Evolutionary conservation across 352 stramenopile genomes (phyloP).

Genomic region (Pythium aristosporum): DNA sequence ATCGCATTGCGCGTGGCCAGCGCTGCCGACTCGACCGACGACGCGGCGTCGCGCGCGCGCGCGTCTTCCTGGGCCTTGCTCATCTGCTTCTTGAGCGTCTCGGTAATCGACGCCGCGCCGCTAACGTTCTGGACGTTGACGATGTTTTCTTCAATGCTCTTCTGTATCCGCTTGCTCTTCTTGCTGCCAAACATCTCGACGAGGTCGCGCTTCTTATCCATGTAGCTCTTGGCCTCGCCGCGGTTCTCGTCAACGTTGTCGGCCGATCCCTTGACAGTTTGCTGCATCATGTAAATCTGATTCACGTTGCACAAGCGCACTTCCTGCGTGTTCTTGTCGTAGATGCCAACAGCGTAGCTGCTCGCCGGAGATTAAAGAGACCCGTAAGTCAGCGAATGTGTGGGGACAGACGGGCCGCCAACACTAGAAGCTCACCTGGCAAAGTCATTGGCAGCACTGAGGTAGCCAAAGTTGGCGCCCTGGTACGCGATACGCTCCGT

Average conservation of each 20-base stretch:
- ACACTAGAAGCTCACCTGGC: constrained; percentile 31
- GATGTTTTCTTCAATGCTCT: constrained; percentile 81
- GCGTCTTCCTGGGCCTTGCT: constrained; percentile 52
- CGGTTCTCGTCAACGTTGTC: constrained; percentile 72
- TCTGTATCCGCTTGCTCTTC: constrained; percentile 84
- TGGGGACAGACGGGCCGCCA: neutral
- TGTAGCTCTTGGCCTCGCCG: constrained; percentile 55
- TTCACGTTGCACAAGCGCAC: constrained; percentile 77
- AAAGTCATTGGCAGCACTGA: constrained; percentile 66
- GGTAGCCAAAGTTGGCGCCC: constrained; percentile 84
- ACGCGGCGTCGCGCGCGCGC: constrained; percentile 49
- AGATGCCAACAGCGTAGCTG: constrained; percentile 74
- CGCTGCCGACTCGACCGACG: constrained; percentile 51
- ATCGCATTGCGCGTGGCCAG: constrained; percentile 66
- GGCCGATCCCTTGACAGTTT: constrained; percentile 66
- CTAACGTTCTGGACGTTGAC: constrained; percentile 77
- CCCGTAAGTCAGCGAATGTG: neutral
- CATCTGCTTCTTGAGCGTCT: constrained; percentile 80
- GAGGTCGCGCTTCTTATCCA: constrained; percentile 71
- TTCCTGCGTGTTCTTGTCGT: constrained; percentile 70
- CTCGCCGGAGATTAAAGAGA: neutral
- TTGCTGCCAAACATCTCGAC: constrained; percentile 82
- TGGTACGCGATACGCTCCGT: constrained; percentile 84
- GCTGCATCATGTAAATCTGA: constrained; percentile 87
- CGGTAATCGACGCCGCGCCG: constrained; percentile 56